Percentiles rank a stretch among this genome's conserved stretches.
Evolutionary conservation across 352 stramenopile genomes (phyloP).

Genomic region (Phytophthora tubulina): DNA sequence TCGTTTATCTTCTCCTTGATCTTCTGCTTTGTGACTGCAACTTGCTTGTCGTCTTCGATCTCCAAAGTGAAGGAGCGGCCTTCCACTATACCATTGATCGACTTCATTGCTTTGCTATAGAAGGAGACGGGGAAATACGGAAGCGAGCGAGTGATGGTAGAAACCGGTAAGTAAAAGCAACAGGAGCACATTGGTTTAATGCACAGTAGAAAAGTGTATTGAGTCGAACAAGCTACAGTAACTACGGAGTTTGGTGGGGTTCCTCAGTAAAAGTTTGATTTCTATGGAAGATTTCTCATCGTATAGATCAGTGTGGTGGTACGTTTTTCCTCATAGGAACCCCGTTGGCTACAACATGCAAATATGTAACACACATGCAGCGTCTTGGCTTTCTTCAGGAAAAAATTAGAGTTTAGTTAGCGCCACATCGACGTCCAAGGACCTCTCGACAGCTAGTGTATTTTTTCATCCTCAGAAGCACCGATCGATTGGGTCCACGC

Average conservation of each 20-base stretch:
- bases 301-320: slow-evolving; percentile 81
- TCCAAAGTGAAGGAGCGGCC: too few relatives aligned
- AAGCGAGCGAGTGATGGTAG: too few relatives aligned
- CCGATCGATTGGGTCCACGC: background rate
- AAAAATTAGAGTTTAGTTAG: slow-evolving; percentile 90
- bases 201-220: background rate
- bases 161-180: too few relatives aligned
- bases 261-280: slow-evolving; percentile 72
- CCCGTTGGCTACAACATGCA: slow-evolving; percentile 24
- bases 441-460: slow-evolving; percentile 59
- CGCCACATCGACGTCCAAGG: slow-evolving; percentile 50
- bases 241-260: slow-evolving; percentile 27
- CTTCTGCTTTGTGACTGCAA: too few relatives aligned
- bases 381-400: slow-evolving; percentile 67
- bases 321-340: slow-evolving; percentile 71
- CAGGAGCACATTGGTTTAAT: too few relatives aligned
- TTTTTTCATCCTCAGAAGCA: slow-evolving; percentile 83
- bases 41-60: too few relatives aligned
- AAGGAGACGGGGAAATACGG: too few relatives aligned
- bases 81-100: too few relatives aligned
- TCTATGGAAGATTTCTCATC: slow-evolving; percentile 82
- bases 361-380: slow-evolving; percentile 8
- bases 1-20: too few relatives aligned
- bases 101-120: too few relatives aligned
- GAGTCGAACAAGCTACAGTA: background rate